Conservation (phyloP, 768 basidiomycete genomes). For the Boletus vinaceobasis region DNA sequence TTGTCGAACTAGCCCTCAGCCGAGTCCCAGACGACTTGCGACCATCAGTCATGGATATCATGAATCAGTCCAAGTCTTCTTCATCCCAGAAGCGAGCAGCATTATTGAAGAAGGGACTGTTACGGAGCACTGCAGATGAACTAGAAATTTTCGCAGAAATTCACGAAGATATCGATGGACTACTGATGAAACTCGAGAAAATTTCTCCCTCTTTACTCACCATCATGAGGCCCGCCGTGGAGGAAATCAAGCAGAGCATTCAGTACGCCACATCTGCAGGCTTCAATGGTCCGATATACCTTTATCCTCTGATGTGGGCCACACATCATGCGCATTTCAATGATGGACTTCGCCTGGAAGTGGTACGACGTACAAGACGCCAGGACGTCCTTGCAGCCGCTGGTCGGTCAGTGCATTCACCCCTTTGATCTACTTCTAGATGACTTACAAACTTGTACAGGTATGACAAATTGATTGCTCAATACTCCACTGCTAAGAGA, state of each 20-base stretch:
- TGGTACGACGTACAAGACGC: constrained; percentile 62
- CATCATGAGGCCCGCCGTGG: constrained; percentile 47
- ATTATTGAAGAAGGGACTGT: constrained; percentile 65
- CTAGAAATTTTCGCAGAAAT: constrained; percentile 65
- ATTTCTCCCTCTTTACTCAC: constrained; percentile 50
- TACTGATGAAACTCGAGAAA: constrained; percentile 57
- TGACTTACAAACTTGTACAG: constrained; percentile 33
- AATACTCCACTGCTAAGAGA: constrained; percentile 51
- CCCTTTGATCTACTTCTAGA: background rate
- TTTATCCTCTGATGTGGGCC: constrained; percentile 74
- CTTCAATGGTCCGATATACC: constrained; percentile 56
- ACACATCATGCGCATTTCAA: constrained; percentile 63
- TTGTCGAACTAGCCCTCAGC: constrained; percentile 60
- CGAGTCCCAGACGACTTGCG: constrained; percentile 59
- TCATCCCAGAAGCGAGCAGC: constrained; percentile 65
- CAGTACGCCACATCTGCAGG: constrained; percentile 59
- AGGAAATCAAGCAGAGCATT: constrained; percentile 63
- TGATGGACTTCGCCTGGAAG: constrained; percentile 73
- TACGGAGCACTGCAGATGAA: constrained; percentile 67
- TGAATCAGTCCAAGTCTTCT: constrained; percentile 63
- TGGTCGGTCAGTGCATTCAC: constrained; percentile 53
- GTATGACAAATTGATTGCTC: constrained; percentile 67
- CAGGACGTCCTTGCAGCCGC: constrained; percentile 76
- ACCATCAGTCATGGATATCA: constrained; percentile 56
- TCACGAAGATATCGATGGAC: constrained; percentile 60